Evolutionary conservation across 495 filamentous ascomycete species (phyloP).

Genomic region (Cetradonia linearis): DNA sequence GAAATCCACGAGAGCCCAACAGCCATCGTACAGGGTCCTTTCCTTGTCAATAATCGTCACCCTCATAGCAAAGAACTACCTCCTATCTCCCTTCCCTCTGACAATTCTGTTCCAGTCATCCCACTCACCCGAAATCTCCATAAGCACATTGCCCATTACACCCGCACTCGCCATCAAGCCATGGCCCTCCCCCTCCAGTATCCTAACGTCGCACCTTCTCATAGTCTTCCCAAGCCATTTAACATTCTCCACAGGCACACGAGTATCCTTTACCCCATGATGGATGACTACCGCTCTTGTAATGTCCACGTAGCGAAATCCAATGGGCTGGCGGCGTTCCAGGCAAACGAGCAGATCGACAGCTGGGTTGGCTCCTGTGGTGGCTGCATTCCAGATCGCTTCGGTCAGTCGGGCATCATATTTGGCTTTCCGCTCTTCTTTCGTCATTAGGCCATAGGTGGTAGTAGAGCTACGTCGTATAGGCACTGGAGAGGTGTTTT

Average conservation of each 20-base stretch:
- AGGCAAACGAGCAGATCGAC: slow-evolving; percentile 88
- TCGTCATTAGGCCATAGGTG: slow-evolving; percentile 16
- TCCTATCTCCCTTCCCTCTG: slow-evolving; percentile 35
- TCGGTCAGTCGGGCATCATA: slow-evolving; percentile 84
- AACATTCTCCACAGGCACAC: slow-evolving; percentile 92
- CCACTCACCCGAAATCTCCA: slow-evolving; percentile 91
- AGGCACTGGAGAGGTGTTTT: slow-evolving; percentile 12
- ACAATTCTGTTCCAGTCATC: slow-evolving; percentile 74
- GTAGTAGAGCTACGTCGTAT: neutral
- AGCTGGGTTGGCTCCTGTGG: slow-evolving; percentile 83
- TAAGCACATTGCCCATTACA: slow-evolving; percentile 87
- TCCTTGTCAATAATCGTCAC: neutral
- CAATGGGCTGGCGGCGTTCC: slow-evolving; percentile 82
- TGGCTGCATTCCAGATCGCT: slow-evolving; percentile 91
- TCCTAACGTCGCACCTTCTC: slow-evolving; percentile 80
- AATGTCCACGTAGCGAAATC: slow-evolving; percentile 95
- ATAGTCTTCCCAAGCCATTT: slow-evolving; percentile 90
- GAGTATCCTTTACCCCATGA: slow-evolving; percentile 81
- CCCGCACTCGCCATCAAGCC: slow-evolving; percentile 89
- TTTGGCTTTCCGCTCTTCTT: slow-evolving; percentile 61
- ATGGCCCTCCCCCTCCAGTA: slow-evolving; percentile 88
- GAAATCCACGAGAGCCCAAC: neutral
- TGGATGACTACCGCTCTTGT: slow-evolving; percentile 83
- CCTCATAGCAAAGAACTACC: neutral
- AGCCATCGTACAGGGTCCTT: neutral